These are phyloP conservation scores for Cladorrhinum sp. DNA, from an alignment of 2,329 filamentous ascomycete species.

Conservation along the genomic window DNA sequence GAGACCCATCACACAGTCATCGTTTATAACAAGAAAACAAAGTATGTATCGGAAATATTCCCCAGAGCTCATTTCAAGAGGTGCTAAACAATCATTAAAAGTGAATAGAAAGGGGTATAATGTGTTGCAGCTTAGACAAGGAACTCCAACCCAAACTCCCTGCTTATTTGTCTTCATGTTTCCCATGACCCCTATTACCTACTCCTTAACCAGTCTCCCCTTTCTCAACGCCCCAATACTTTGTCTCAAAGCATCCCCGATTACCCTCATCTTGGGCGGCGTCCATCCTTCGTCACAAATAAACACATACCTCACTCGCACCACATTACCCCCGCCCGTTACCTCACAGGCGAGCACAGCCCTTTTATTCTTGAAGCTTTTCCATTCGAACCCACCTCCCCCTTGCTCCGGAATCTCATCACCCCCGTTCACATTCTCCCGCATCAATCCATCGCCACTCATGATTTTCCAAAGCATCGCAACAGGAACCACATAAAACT, in stretches of 20 bases:
- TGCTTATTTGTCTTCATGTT: background rate
- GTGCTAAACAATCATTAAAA: too few relatives aligned
- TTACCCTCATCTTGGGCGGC: slow-evolving; percentile 20
- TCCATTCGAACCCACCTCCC: slow-evolving; percentile 14
- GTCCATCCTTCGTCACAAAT: slow-evolving; percentile 21
- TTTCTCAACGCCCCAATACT: slow-evolving; percentile 18
- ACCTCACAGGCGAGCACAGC: slow-evolving; percentile 28
- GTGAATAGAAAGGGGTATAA: too few relatives aligned
- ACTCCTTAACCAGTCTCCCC: slow-evolving; percentile 9
- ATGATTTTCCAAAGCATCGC: slow-evolving; percentile 24
- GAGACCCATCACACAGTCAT: too few relatives aligned
- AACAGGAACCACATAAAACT: slow-evolving; percentile 23
- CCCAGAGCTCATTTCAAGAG: too few relatives aligned
- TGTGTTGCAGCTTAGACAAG: too few relatives aligned
- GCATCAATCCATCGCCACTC: slow-evolving; percentile 24
- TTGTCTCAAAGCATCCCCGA: slow-evolving; percentile 22
- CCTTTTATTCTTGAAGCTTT: slow-evolving; percentile 12
- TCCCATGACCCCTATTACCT: background rate
- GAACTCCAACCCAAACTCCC: too few relatives aligned
- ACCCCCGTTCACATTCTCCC: background rate
- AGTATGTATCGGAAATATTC: too few relatives aligned
- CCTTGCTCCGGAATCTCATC: slow-evolving; percentile 11
- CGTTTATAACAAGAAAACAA: too few relatives aligned
- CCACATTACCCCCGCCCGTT: background rate
- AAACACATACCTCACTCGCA: slow-evolving; percentile 27